Percentiles rank a stretch among this genome's conserved stretches.
Evolutionary conservation across 2,329 filamentous ascomycete species (phyloP).

Genomic region (Tolypocladium ovalisporum): DNA sequence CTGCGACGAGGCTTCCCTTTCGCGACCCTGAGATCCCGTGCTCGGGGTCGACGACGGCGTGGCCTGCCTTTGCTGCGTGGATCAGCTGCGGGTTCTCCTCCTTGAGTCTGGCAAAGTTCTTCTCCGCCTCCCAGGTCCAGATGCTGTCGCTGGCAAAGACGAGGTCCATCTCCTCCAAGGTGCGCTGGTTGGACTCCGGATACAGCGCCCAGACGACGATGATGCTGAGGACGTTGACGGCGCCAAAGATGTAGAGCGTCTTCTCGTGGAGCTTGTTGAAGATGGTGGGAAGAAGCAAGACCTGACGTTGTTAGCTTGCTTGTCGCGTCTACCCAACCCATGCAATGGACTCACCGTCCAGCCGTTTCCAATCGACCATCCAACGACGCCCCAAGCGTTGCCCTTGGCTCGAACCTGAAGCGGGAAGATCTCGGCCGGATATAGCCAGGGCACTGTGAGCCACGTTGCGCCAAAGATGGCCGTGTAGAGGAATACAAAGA

Average conservation of each 20-base stretch:
- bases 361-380: constrained; percentile 67
- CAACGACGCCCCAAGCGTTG: constrained; percentile 66
- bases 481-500: constrained; percentile 54
- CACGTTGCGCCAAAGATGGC: constrained; percentile 31
- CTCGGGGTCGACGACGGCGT: constrained; percentile 10
- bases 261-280: constrained; percentile 56
- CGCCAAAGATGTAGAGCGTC: constrained; percentile 64
- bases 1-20: constrained; percentile 1
- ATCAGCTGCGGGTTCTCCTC: constrained; percentile 42
- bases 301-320: constrained; percentile 6
- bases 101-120: constrained; percentile 50
- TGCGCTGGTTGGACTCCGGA: constrained; percentile 63
- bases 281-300: constrained; percentile 46
- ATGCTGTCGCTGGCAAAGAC: constrained; percentile 56
- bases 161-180: constrained; percentile 65
- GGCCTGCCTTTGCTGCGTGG: constrained; percentile 6
- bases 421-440: constrained; percentile 65
- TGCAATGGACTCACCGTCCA: constrained; percentile 34
- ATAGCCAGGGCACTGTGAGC: constrained; percentile 48
- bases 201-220: constrained; percentile 65
- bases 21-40: constrained; percentile 4
- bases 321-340: not conserved
- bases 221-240: constrained; percentile 53
- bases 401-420: constrained; percentile 60
- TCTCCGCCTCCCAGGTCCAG: constrained; percentile 63